These are phyloP conservation scores for Cetradonia linearis DNA, from an alignment of 495 filamentous ascomycete species.

Conservation along the genomic window DNA sequence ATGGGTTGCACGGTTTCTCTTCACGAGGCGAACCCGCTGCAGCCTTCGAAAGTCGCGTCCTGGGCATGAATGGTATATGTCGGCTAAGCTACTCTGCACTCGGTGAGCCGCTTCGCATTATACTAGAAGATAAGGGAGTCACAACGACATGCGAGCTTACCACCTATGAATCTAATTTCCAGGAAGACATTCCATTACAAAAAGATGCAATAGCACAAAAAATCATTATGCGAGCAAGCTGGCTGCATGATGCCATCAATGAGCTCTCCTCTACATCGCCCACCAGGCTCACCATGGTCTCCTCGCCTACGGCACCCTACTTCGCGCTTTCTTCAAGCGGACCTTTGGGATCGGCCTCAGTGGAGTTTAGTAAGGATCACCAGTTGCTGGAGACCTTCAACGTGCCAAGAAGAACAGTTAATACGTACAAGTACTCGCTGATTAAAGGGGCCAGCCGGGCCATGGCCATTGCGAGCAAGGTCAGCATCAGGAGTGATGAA, in stretches of 20 bases:
- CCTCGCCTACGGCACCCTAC: conserved; percentile 55
- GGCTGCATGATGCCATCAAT: conserved; percentile 72
- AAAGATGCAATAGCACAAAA: conserved; percentile 74
- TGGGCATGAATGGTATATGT: conserved; percentile 75
- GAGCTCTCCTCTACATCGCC: conserved; percentile 71
- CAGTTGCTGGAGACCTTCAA: conserved; percentile 71
- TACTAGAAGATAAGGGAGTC: conserved; percentile 73
- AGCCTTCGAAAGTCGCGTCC: conserved; percentile 63
- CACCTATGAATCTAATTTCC: conserved; percentile 67
- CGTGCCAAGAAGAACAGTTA: conserved; percentile 35
- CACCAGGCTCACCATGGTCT: conserved; percentile 50
- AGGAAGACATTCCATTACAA: conserved; percentile 71
- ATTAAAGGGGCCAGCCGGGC: conserved; percentile 73
- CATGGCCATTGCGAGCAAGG: conserved; percentile 85
- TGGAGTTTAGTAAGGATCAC: conserved; percentile 71
- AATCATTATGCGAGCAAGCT: conserved; percentile 81
- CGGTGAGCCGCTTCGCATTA: conserved; percentile 68
- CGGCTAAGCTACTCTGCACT: conserved; percentile 61
- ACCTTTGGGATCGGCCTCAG: conserved; percentile 64
- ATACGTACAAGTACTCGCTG: conserved; percentile 69
- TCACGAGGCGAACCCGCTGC: conserved; percentile 36
- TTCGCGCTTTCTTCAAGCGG: conserved; percentile 66
- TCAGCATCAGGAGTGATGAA: conserved; percentile 76
- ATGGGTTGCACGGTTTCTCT: conserved; percentile 40
- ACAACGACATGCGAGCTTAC: conserved; percentile 84